Evolutionary conservation across 306 rosid genomes (phyloP), one percentile per base, ranked within the genome.

Genomic region (Cicer yamashitae): DNA sequence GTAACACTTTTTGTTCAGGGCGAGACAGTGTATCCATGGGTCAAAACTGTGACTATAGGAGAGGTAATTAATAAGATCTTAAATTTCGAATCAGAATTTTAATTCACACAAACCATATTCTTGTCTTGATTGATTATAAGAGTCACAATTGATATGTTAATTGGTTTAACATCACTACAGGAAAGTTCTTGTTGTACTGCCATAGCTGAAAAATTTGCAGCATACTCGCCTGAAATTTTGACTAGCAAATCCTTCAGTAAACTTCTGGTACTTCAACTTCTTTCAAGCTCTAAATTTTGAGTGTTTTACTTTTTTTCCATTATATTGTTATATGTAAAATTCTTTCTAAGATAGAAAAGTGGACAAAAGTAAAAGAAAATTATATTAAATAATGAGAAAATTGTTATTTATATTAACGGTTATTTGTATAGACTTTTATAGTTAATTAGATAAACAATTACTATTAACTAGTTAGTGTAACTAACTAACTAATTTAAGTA

Each of bases 11-110:
- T 76, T 44, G 34, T 79, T 60, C 73, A 87, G 96, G 89, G 78
- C n/a, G 96, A 91, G 74, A 71, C 84, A 59, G 70, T 45, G 80
- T 88, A 91, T 84, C 90, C 96, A 57, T 88, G 92, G 93, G 91
- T 89, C 43, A 77, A 87, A 53, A 73, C 74, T 77, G 80, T 87
- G 79, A 85, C 92, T n/a, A 25, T 56, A 10, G 88, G 76, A 81
- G 90, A 85, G 93, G 96, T 93, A 75, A 25, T 25, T 11, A 39
- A 17, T 7, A 41, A 53, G 57, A 20, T 13, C 48, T 78, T 70
- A 62, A 51, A 54, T 40, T 77, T 9, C 38, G 43, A 38, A 44
- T 74, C 14, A 50, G 37, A 38, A 67, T 62, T 72, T 68, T 53
- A 47, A 30, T 1, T 2, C 20, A n/a, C 57, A 6, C 3, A 51